Conservation (phyloP, 2,329 filamentous ascomycete genomes). For the Byssoonygena ceratinophila region DNA sequence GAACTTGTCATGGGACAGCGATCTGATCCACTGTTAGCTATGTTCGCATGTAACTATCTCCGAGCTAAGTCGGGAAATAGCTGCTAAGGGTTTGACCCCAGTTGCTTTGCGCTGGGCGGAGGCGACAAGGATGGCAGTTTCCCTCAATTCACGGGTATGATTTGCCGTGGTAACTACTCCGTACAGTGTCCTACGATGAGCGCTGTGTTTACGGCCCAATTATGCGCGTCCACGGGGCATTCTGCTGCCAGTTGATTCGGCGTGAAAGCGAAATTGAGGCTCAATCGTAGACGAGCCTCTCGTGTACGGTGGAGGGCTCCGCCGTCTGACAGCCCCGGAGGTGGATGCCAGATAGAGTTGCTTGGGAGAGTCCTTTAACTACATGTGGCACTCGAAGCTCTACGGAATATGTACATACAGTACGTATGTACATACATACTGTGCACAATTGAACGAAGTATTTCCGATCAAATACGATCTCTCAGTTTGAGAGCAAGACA, state of each 20-base stretch:
- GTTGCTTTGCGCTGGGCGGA: background rate
- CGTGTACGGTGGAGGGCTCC: too few species aligned
- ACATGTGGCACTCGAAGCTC: too few species aligned
- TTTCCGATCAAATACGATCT: background rate
- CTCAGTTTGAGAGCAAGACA: slow-evolving; percentile 1
- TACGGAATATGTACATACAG: too few species aligned
- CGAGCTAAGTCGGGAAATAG: background rate
- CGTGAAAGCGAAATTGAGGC: background rate
- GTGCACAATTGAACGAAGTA: too few species aligned
- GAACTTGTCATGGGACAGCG: background rate
- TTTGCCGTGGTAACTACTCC: too few species aligned
- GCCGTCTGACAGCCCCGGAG: too few species aligned
- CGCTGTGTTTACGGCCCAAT: slow-evolving; percentile 1
- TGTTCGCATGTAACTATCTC: background rate
- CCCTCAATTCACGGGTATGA: background rate
- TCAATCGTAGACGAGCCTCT: background rate
- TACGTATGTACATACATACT: too few species aligned
- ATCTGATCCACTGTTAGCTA: background rate
- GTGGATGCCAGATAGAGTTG: too few species aligned
- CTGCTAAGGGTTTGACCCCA: background rate
- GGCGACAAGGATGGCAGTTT: background rate
- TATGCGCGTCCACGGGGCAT: background rate
- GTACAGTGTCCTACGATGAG: too few species aligned
- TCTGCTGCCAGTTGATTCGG: background rate
- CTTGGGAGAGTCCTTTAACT: too few species aligned